Evolutionary conservation across 2,329 filamentous ascomycete species (phyloP).

Genomic region (Aspergillus sclerotialis): DNA sequence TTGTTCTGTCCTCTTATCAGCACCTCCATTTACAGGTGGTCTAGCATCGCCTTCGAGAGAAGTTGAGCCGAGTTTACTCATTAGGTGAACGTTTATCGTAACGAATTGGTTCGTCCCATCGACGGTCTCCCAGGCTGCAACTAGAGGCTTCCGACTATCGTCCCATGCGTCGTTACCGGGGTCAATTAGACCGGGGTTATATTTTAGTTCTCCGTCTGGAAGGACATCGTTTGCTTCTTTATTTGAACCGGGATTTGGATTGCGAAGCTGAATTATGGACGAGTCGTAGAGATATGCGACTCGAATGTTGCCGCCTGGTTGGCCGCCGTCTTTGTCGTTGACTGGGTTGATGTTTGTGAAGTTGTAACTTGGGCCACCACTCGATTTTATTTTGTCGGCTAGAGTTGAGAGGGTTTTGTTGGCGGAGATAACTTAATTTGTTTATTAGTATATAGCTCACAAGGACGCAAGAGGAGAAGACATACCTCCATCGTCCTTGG

Average conservation of each 20-base stretch:
- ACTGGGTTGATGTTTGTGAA: conserved; percentile 55
- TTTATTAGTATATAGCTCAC: not conserved
- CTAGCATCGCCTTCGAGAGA: conserved; percentile 59
- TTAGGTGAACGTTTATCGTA: conserved; percentile 65
- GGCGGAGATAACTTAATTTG: conserved; percentile 38
- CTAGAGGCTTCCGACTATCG: conserved; percentile 59
- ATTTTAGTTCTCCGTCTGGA: conserved; percentile 52
- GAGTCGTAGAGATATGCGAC: conserved; percentile 63
- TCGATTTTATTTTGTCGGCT: conserved; percentile 43
- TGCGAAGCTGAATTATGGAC: conserved; percentile 51
- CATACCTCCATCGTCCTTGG: conserved; percentile 52
- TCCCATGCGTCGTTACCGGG: conserved; percentile 55
- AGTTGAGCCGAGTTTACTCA: conserved; percentile 59
- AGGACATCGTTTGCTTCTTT: conserved; percentile 54
- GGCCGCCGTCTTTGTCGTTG: conserved; percentile 57
- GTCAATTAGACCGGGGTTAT: conserved; percentile 63
- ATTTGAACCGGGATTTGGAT: conserved; percentile 50
- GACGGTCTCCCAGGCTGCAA: conserved; percentile 57
- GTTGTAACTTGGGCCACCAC: conserved; percentile 48
- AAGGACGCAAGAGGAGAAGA: not conserved
- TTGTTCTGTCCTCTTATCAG: conserved; percentile 52
- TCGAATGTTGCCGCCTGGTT: conserved; percentile 66
- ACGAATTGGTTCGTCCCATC: conserved; percentile 55
- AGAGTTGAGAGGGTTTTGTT: conserved; percentile 56
- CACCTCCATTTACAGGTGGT: conserved; percentile 59